Percentiles rank a stretch among this genome's conserved stretches.
Conservation (phyloP, 176 grass and related monocot species). For the Ensete glaucum region DNA sequence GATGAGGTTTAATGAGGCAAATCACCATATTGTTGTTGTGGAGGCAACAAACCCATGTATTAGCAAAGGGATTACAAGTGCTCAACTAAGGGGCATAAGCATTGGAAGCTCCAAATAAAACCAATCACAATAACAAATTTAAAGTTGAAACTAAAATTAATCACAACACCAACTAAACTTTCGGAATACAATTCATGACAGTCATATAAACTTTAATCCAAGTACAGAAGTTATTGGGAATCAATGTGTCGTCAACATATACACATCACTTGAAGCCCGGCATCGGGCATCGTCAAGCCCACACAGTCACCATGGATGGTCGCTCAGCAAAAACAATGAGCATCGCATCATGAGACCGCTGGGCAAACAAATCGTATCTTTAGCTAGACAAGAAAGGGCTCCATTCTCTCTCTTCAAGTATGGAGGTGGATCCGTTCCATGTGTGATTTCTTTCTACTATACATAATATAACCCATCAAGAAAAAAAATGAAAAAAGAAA, state of each 20-base stretch:
- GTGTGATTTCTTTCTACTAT: too few relatives aligned
- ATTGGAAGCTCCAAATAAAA: too few relatives aligned
- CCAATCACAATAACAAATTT: too few relatives aligned
- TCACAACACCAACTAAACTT: too few relatives aligned
- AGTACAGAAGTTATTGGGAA: neutral
- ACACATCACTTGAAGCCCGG: neutral
- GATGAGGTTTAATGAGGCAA: too few relatives aligned
- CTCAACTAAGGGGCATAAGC: too few relatives aligned
- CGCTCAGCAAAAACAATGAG: conserved; percentile 16
- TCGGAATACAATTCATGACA: too few relatives aligned
- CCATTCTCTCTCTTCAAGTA: neutral
- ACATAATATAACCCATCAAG: neutral
- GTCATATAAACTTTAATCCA: too few relatives aligned
- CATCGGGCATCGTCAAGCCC: neutral
- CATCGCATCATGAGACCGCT: neutral
- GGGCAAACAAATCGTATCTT: neutral
- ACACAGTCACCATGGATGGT: neutral
- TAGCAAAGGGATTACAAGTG: too few relatives aligned
- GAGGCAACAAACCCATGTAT: too few relatives aligned
- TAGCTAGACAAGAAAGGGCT: neutral
- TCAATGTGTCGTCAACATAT: neutral
- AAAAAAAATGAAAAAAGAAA: conserved; percentile 4
- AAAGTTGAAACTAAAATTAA: too few relatives aligned
- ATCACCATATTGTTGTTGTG: too few relatives aligned
- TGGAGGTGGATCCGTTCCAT: neutral